Conservation (phyloP, 148 eudicot species). For the Beta vulgaris region DNA sequence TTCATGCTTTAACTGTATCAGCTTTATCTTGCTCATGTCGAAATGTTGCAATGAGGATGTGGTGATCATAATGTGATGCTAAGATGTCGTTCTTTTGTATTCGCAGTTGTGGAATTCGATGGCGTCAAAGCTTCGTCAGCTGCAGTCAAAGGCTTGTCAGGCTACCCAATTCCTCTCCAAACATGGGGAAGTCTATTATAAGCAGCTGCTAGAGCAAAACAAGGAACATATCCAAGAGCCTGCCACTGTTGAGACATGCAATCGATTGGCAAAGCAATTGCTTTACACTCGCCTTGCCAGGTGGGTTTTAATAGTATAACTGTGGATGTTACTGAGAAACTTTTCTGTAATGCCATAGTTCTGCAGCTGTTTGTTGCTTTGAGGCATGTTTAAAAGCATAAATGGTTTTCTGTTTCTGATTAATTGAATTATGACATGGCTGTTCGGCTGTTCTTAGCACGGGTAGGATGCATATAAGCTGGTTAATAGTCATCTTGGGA, state of each 20-base stretch:
- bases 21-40: neutral
- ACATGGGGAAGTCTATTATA: conserved; percentile 48
- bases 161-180: conserved; percentile 42
- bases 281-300: conserved; percentile 81
- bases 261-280: conserved; percentile 55
- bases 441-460: neutral
- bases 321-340: neutral
- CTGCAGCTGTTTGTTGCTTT: neutral
- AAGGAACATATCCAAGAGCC: conserved; percentile 60
- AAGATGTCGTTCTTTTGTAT: neutral
- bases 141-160: conserved; percentile 57
- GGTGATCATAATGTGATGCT: conserved; percentile 3
- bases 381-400: neutral
- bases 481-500: neutral
- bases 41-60: neutral
- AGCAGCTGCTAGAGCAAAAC: conserved; percentile 65
- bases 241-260: conserved; percentile 64
- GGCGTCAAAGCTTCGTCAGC: conserved; percentile 55
- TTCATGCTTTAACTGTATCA: neutral
- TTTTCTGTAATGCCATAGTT: neutral
- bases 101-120: conserved; percentile 30
- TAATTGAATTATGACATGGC: neutral
- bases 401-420: neutral
- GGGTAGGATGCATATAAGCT: neutral
- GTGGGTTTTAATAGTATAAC: conserved; percentile 23